These are phyloP conservation scores for Alternaria sp. DNA, from an alignment of 2,329 filamentous ascomycete species.

Conservation along the genomic window DNA sequence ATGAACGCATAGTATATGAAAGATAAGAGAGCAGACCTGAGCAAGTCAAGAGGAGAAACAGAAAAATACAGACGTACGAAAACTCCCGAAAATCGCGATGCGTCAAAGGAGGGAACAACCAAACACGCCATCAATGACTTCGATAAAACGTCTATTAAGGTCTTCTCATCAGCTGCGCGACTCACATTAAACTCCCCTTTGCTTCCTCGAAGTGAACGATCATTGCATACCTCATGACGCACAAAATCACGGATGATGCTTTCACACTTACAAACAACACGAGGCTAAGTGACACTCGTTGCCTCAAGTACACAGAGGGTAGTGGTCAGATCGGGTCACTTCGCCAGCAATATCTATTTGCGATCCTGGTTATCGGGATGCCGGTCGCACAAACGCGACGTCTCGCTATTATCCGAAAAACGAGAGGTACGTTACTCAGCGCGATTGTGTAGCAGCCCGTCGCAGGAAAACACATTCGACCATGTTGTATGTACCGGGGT, in stretches of 20 bases:
- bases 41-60: background rate
- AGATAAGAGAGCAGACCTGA: background rate
- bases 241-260: background rate
- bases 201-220: background rate
- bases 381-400: background rate
- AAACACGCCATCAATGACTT: background rate
- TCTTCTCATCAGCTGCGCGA: background rate
- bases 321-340: background rate
- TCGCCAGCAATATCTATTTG: background rate
- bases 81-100: background rate
- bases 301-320: background rate
- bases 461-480: conserved; percentile 11
- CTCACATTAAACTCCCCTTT: background rate
- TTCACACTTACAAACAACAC: background rate
- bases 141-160: background rate
- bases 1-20: background rate
- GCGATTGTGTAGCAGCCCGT: background rate
- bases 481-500: conserved; percentile 1
- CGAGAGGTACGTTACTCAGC: background rate
- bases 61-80: background rate
- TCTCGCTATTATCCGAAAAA: background rate
- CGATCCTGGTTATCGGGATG: conserved; percentile 4
- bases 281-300: background rate
- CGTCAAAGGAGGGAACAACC: background rate
- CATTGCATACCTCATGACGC: background rate